phyloP scores from a whole-genome alignment of 352 stramenopile genomes.

The Phytophthora fragariae region DNA sequence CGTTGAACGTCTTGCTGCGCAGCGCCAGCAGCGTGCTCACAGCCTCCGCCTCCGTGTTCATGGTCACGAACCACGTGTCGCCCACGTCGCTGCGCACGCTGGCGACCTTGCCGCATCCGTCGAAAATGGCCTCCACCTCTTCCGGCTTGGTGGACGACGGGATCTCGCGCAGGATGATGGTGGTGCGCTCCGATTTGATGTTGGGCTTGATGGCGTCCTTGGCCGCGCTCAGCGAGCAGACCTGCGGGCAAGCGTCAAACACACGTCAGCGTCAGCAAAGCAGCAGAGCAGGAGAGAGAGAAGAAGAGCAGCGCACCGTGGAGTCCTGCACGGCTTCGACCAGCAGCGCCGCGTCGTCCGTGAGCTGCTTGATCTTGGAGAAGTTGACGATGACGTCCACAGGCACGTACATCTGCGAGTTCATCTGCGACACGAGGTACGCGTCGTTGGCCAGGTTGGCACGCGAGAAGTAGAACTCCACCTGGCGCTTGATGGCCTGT shows the following conservation, averaged over 20 bases:
- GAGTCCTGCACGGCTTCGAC: slow-evolving; percentile 80
- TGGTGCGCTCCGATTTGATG: slow-evolving; percentile 93
- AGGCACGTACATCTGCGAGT: slow-evolving; percentile 90
- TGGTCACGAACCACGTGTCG: slow-evolving; percentile 94
- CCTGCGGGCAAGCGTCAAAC: slow-evolving; percentile 34
- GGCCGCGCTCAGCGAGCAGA: slow-evolving; percentile 75
- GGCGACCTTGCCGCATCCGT: slow-evolving; percentile 74
- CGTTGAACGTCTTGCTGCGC: slow-evolving; percentile 91
- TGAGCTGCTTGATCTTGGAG: slow-evolving; percentile 89
- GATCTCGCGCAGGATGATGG: slow-evolving; percentile 94
- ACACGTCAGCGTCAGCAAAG: neutral
- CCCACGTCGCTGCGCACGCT: slow-evolving; percentile 92
- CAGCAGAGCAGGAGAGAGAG: neutral
- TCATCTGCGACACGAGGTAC: slow-evolving; percentile 91
- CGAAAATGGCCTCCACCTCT: slow-evolving; percentile 91
- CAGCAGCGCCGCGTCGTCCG: slow-evolving; percentile 63
- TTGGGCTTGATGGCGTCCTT: slow-evolving; percentile 93
- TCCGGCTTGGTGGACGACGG: slow-evolving; percentile 85
- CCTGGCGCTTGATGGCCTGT: slow-evolving; percentile 83
- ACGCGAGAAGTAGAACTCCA: slow-evolving; percentile 94
- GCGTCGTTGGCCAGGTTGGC: slow-evolving; percentile 87
- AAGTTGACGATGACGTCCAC: slow-evolving; percentile 87
- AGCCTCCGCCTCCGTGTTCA: slow-evolving; percentile 89
- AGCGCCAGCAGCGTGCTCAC: slow-evolving; percentile 87
- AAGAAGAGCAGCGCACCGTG: slow-evolving; percentile 41